Conservation (phyloP, 2,329 filamentous ascomycete species). For the Claviceps fusiformis region DNA sequence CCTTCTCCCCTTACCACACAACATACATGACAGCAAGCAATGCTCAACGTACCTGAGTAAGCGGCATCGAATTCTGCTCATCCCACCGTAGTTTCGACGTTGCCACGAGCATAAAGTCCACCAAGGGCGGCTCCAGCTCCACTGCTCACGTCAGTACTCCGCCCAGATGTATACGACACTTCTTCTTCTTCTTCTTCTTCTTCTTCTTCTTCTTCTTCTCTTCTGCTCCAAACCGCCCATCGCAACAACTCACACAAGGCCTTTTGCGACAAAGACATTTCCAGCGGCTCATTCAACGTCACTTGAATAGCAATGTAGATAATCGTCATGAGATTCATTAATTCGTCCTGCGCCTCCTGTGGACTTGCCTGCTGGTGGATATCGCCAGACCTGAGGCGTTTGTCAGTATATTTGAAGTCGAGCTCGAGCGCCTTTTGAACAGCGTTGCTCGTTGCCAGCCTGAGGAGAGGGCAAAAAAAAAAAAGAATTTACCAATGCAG, state of each 20-base stretch:
- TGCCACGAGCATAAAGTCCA: constrained; percentile 58
- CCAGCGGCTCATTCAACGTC: constrained; percentile 36
- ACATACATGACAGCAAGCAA: not conserved
- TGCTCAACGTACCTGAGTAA: constrained; percentile 40
- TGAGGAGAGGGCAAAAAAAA: not conserved
- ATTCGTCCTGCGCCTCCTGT: constrained; percentile 43
- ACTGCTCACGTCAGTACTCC: constrained; percentile 21
- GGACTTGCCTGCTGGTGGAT: constrained; percentile 27
- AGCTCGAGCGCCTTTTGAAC: no score
- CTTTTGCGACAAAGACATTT: constrained; percentile 30
- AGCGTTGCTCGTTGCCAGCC: no score
- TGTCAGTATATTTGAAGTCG: no score
- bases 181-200: no score
- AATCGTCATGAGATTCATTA: constrained; percentile 50
- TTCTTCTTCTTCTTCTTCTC: no score
- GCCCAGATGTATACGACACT: not conserved
- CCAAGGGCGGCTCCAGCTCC: constrained; percentile 50
- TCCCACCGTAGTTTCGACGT: constrained; percentile 62
- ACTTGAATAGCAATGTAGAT: constrained; percentile 48
- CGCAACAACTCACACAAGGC: constrained; percentile 34
- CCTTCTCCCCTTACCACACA: no score
- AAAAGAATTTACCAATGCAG: constrained; percentile 31
- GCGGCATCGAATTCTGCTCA: constrained; percentile 45
- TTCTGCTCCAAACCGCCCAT: not conserved
- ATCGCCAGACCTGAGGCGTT: constrained; percentile 30